Conservation (phyloP, 345 rosid species). For the Eucalyptus globulus region DNA sequence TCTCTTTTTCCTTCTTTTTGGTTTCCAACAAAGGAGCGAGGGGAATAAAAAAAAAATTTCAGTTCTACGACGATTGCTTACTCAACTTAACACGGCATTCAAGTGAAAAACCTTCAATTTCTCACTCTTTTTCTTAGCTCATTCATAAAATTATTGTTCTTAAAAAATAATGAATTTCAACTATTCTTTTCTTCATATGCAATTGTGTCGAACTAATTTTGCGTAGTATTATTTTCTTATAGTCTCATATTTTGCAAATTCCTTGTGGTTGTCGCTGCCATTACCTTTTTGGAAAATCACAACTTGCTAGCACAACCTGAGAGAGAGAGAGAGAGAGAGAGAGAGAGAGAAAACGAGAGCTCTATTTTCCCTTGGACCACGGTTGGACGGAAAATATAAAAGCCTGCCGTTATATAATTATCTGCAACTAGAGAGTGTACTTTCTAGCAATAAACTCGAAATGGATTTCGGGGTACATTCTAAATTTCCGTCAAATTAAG, state of each 20-base stretch:
- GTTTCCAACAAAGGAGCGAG: background rate
- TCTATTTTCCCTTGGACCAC: background rate
- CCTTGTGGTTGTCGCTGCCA: background rate
- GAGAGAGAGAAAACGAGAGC: background rate
- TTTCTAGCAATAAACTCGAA: background rate
- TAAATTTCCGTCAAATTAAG: background rate
- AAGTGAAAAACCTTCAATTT: background rate
- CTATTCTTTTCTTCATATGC: background rate
- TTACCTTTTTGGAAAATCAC: background rate
- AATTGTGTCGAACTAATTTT: background rate
- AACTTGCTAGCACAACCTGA: background rate
- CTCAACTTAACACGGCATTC: background rate
- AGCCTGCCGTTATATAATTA: background rate
- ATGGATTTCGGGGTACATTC: background rate
- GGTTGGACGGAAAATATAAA: background rate
- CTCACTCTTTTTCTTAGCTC: background rate
- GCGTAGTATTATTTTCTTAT: background rate
- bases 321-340: background rate
- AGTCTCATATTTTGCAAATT: background rate
- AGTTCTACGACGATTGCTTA: background rate
- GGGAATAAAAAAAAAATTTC: background rate
- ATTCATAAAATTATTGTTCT: background rate
- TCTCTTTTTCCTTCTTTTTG: background rate
- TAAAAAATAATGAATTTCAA: background rate
- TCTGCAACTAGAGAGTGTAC: background rate